Conservation (phyloP, 1,284 basidiomycete genomes). For the Inonotus hispidus region DNA sequence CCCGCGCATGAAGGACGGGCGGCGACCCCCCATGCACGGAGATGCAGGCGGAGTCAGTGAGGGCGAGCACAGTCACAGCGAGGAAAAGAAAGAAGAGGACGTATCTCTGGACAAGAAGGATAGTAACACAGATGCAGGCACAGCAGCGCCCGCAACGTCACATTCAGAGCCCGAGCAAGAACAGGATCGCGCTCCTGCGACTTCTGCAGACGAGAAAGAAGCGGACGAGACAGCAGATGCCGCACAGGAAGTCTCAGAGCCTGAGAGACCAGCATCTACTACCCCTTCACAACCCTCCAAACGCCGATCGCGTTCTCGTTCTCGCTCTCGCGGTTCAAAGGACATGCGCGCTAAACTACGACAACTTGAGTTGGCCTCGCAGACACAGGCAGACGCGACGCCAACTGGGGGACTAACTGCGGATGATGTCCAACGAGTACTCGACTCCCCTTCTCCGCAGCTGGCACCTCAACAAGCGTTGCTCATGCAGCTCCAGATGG, state of each 20-base stretch:
- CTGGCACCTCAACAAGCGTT: conserved; percentile 11
- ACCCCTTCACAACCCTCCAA: conserved; percentile 35
- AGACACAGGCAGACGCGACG: conserved; percentile 11
- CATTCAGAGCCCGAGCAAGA: conserved; percentile 2
- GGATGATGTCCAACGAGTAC: neutral
- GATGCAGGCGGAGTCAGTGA: conserved; percentile 64
- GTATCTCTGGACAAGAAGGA: conserved; percentile 22
- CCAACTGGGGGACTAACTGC: conserved; percentile 12
- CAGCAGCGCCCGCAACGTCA: conserved; percentile 10
- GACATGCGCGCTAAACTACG: conserved; percentile 56
- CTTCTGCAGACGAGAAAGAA: conserved; percentile 17
- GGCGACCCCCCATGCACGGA: conserved; percentile 76
- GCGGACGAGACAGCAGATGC: conserved; percentile 20
- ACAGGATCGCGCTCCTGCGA: conserved; percentile 25
- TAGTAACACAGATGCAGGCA: conserved; percentile 21
- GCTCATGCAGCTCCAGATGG: conserved; percentile 29
- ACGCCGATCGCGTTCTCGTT: conserved; percentile 69
- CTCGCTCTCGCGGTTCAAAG: conserved; percentile 66
- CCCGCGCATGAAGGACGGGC: conserved; percentile 82
- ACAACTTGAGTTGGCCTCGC: conserved; percentile 8
- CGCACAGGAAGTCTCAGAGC: conserved; percentile 22
- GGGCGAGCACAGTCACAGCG: conserved; percentile 52
- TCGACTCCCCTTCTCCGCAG: conserved; percentile 7
- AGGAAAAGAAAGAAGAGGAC: conserved; percentile 25
- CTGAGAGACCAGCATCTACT: conserved; percentile 24